These are phyloP conservation scores for Sclerotinia borealis DNA, from an alignment of 2,329 filamentous ascomycete species.

Conservation along the genomic window DNA sequence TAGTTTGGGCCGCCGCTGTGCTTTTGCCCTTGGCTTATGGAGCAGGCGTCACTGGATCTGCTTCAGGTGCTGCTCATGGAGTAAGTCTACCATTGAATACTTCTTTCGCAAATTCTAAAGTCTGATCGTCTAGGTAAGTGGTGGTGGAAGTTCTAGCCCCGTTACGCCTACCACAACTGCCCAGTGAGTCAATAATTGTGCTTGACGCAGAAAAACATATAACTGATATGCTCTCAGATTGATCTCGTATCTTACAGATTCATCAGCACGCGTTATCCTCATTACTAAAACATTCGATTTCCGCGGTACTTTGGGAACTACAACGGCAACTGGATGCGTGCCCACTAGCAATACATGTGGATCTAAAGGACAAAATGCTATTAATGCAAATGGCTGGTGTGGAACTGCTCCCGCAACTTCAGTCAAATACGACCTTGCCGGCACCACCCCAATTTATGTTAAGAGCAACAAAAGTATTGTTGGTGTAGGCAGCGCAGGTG, in stretches of 20 bases:
- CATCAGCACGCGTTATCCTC: slow-evolving; percentile 49
- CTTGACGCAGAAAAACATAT: background rate
- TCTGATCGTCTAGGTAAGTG: slow-evolving; percentile 36
- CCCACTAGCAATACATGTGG: slow-evolving; percentile 12
- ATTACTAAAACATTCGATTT: slow-evolving; percentile 41
- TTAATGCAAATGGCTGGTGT: slow-evolving; percentile 16
- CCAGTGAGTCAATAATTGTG: background rate
- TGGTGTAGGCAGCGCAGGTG: slow-evolving; percentile 18
- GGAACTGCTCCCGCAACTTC: slow-evolving; percentile 5
- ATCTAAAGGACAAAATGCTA: slow-evolving; percentile 15
- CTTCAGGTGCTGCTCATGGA: slow-evolving; percentile 2
- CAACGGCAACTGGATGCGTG: slow-evolving; percentile 9
- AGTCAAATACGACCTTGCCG: slow-evolving; percentile 18
- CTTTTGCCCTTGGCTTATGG: slow-evolving; percentile 2
- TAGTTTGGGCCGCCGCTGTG: background rate
- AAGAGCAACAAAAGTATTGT: slow-evolving; percentile 28
- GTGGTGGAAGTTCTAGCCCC: slow-evolving; percentile 48
- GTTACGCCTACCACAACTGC: slow-evolving; percentile 29
- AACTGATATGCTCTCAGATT: slow-evolving; percentile 35
- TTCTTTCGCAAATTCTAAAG: background rate
- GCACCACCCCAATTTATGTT: slow-evolving; percentile 21
- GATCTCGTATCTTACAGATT: slow-evolving; percentile 49
- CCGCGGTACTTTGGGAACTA: slow-evolving; percentile 15
- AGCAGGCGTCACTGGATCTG: slow-evolving; percentile 4
- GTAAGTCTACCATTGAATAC: background rate